These are phyloP conservation scores for Dichotomopilus funicola DNA, from an alignment of 2,329 filamentous ascomycete genomes.

Conservation along the genomic window DNA sequence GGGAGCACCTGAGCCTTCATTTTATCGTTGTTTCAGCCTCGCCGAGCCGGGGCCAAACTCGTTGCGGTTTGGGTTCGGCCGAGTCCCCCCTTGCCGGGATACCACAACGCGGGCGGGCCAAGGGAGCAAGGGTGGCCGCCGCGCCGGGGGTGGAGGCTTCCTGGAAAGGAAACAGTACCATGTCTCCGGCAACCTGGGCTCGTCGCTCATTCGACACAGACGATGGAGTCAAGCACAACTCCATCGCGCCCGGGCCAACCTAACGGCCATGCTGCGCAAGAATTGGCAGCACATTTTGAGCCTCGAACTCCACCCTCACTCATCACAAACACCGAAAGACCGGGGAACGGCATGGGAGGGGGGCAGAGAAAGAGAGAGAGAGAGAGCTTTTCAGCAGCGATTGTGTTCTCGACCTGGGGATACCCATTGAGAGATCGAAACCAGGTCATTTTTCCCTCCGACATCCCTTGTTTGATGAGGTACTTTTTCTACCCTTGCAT, in stretches of 20 bases:
- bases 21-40: slow-evolving; percentile 28
- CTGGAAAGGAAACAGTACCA: slow-evolving; percentile 7
- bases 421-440: too few species aligned
- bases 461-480: too few species aligned
- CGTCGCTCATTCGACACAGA: not conserved
- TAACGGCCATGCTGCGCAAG: too few species aligned
- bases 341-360: too few species aligned
- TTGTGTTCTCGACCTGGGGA: too few species aligned
- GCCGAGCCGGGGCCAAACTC: slow-evolving; percentile 13
- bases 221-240: not conserved
- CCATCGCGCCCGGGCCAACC: not conserved
- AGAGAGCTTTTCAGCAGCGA: too few species aligned
- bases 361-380: too few species aligned
- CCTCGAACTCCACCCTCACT: too few species aligned
- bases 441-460: too few species aligned
- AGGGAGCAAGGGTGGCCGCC: not conserved
- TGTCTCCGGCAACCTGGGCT: slow-evolving; percentile 2
- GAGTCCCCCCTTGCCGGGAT: slow-evolving; percentile 6
- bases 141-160: not conserved
- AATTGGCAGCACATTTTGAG: too few species aligned
- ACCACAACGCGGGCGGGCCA: slow-evolving; percentile 5
- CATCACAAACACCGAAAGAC: too few species aligned
- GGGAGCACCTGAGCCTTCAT: slow-evolving; percentile 28
- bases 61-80: slow-evolving; percentile 10
- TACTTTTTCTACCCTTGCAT: too few species aligned